phyloP scores from a whole-genome alignment of 805 yeast species.

The Pichia thaimueangensis region DNA sequence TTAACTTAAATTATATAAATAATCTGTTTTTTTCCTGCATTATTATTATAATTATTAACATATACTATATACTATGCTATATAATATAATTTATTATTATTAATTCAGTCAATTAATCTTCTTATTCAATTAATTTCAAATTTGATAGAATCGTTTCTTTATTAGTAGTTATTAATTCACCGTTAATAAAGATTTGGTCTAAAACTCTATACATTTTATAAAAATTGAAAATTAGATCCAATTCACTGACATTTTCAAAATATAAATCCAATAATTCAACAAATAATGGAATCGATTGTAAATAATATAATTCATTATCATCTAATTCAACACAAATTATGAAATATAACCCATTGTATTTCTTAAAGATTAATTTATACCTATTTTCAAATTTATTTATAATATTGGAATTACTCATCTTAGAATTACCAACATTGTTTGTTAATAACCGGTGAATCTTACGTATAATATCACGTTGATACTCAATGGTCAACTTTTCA shows the following conservation, averaged over 20 bases:
- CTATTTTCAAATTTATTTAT: slow-evolving; percentile 40
- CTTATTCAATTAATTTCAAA: too few relatives aligned
- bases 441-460: slow-evolving; percentile 57
- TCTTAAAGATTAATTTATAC: slow-evolving; percentile 69
- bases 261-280: slow-evolving; percentile 84
- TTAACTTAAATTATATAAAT: too few relatives aligned
- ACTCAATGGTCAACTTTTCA: slow-evolving; percentile 32
- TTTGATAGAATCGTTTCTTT: slow-evolving; percentile 61
- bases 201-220: slow-evolving; percentile 73
- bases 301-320: slow-evolving; percentile 64
- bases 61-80: too few relatives aligned
- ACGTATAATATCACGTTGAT: slow-evolving; percentile 41
- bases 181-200: slow-evolving; percentile 85
- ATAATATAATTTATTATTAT: too few relatives aligned
- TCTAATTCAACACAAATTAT: slow-evolving; percentile 52
- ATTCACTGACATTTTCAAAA: slow-evolving; percentile 87
- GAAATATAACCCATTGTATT: slow-evolving; percentile 90
- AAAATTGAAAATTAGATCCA: slow-evolving; percentile 89
- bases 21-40: too few relatives aligned
- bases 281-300: slow-evolving; percentile 80
- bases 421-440: slow-evolving; percentile 37
- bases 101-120: too few relatives aligned
- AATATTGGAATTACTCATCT: slow-evolving; percentile 38
- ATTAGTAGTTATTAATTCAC: slow-evolving; percentile 84
- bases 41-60: too few relatives aligned